phyloP scores from a whole-genome alignment of 164 flowering plant genomes.

The Berberis vulgaris region DNA sequence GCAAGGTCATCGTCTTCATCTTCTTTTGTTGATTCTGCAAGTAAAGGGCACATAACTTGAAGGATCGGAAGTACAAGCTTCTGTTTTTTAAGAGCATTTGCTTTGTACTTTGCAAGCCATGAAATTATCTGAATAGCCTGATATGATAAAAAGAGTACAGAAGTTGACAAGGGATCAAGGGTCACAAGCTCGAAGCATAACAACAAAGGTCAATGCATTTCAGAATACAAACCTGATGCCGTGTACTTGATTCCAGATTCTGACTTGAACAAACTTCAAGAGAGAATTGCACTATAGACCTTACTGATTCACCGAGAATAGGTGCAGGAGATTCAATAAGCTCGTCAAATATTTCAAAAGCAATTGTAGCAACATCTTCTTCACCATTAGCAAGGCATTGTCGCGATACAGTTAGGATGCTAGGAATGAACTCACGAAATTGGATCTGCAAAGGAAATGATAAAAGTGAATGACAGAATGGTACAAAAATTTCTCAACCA shows the following conservation, averaged over 20 bases:
- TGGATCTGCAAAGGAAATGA: conserved; percentile 41
- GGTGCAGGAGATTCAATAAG: conserved; percentile 97
- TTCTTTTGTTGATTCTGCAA: conserved; percentile 58
- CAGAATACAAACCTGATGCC: conserved; percentile 65
- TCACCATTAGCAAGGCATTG: conserved; percentile 87
- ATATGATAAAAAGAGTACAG: conserved; percentile 12
- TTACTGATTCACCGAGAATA: conserved; percentile 88
- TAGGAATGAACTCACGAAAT: conserved; percentile 88
- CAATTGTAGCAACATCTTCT: conserved; percentile 87
- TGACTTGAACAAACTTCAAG: conserved; percentile 92
- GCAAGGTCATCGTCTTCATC: conserved; percentile 92
- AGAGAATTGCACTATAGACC: conserved; percentile 88
- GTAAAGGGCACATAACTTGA: conserved; percentile 92
- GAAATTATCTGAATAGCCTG: conserved; percentile 97
- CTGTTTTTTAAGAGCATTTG: conserved; percentile 78
- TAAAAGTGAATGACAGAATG: neutral
- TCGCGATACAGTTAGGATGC: conserved; percentile 81
- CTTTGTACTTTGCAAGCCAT: conserved; percentile 90
- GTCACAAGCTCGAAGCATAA: neutral
- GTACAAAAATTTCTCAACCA: too few relatives aligned
- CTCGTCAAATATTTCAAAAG: conserved; percentile 98
- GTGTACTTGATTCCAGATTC: conserved; percentile 72
- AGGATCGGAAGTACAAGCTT: conserved; percentile 75
- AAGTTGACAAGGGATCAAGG: conserved; percentile 1
- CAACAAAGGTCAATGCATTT: neutral